Base-by-base conservation (phyloP, 148 eudicot species). In the Rhododendron henanense region DNA sequence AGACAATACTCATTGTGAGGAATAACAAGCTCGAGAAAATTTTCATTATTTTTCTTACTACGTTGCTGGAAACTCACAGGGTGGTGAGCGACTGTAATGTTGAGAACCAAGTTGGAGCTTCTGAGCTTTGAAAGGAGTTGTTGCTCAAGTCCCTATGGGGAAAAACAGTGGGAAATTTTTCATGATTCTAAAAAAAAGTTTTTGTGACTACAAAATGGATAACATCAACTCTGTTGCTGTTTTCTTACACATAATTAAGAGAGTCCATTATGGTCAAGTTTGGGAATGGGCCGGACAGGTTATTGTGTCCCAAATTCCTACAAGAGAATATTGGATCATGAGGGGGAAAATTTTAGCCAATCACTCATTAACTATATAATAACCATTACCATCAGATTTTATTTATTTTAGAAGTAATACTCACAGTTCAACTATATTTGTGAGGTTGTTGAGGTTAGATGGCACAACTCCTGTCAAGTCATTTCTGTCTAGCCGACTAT, bases 401-500 rank as follows among this genome's bases (percentile, higher is more conserved):
- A 39, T 39, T 31, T 9, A 76, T 33, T 28, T 25, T 25, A 9
- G 57, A 84, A 81, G 50, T 87, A 84, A 81, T 88, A 92, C 98
- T 82, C 88, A 95, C 98, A 95, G 83, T 89, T 96, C 97, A 65
- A 86, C 84, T 18, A 93, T 50, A 78, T 82, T 90, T 28, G 94
- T 93, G 78, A 95, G 97, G 87, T 93, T 95, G 91, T 95, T 95
- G 87, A 96, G 93, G 85, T 90, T 91, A 67, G 88, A 51, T 59
- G 99, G 99, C 45, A 94, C 96, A 28, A 75, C 74, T 47, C 97
- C 97, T 0, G 65, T 78, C 82, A 96, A 87, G 78, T 79, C 85
- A 84, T 96, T 96, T 84, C 99, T 90, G 88, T 95, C 98, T 45
- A 96, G 92, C 81, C 98, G 95, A 73, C 99, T 96, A 90, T 77